Evolutionary conservation across 768 basidiomycete genomes (phyloP).

Genomic region (Sarcodon sp.): DNA sequence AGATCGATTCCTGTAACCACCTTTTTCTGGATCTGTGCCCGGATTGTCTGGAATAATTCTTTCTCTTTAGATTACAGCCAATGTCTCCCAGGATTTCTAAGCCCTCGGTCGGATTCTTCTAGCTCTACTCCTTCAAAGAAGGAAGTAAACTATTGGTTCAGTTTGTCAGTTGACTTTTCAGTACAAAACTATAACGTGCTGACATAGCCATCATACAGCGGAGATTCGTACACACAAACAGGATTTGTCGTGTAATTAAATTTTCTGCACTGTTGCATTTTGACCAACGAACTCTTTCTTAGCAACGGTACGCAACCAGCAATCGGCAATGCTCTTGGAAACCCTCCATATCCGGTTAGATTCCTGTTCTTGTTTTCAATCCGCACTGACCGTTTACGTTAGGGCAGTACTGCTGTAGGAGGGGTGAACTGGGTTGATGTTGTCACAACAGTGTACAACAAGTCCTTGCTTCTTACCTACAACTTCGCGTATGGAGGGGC

Average conservation of each 20-base stretch:
- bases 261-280: no score
- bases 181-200: not conserved
- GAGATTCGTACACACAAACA: constrained; percentile 49
- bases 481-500: constrained; percentile 60
- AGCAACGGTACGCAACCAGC: constrained; percentile 26
- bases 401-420: constrained; percentile 37
- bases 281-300: no score
- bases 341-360: constrained; percentile 34
- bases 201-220: constrained; percentile 18
- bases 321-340: constrained; percentile 35
- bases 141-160: constrained; percentile 39
- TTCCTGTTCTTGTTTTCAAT: not conserved
- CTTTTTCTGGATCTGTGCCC: not conserved
- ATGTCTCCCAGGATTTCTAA: constrained; percentile 18
- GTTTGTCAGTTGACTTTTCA: constrained; percentile 27
- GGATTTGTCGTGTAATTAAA: constrained; percentile 22
- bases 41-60: not conserved
- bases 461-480: constrained; percentile 40
- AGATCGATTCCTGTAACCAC: constrained; percentile 17
- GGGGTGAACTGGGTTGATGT: constrained; percentile 52
- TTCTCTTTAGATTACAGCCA: constrained; percentile 24
- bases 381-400: not conserved
- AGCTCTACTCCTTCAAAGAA: constrained; percentile 6
- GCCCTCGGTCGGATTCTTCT: not conserved
- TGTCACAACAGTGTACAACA: constrained; percentile 38